A percentile compares a stretch with the other conserved stretches of the same genome.
phyloP scores from a whole-genome alignment of 2,329 filamentous ascomycete genomes.

The Aspergillus tubingensis region DNA sequence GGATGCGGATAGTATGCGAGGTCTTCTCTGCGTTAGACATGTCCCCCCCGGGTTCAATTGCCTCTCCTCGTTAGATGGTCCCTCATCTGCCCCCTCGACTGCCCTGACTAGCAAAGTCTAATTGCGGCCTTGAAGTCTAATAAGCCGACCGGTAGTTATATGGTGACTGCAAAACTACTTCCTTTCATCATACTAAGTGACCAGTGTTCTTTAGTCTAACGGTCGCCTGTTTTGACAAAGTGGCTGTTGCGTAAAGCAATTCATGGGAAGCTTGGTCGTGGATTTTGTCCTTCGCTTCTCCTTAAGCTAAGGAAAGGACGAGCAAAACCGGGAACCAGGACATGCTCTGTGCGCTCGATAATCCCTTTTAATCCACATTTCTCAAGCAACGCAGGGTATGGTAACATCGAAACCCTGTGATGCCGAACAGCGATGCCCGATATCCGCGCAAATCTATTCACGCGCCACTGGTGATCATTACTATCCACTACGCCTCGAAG shows the following conservation, averaged over 20 bases:
- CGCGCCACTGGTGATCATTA: neutral
- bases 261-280: neutral
- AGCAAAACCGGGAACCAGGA: neutral
- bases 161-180: neutral
- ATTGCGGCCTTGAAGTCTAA: neutral
- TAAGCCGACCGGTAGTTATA: neutral
- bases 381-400: neutral
- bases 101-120: neutral
- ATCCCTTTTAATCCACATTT: neutral
- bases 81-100: neutral
- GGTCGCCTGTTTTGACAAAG: neutral
- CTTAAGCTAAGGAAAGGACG: neutral
- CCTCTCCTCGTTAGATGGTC: neutral
- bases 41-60: neutral
- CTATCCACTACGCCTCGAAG: conserved; percentile 4
- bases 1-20: neutral
- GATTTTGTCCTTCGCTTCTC: neutral
- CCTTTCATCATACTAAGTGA: neutral
- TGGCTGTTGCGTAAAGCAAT: neutral
- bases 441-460: neutral
- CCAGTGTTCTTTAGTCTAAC: neutral
- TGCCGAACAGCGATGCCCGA: neutral
- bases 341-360: neutral
- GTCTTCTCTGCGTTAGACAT: neutral
- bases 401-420: neutral